These are phyloP conservation scores for Lonicera japonica DNA, from an alignment of 129 eudicot species.

Conservation along the genomic window DNA sequence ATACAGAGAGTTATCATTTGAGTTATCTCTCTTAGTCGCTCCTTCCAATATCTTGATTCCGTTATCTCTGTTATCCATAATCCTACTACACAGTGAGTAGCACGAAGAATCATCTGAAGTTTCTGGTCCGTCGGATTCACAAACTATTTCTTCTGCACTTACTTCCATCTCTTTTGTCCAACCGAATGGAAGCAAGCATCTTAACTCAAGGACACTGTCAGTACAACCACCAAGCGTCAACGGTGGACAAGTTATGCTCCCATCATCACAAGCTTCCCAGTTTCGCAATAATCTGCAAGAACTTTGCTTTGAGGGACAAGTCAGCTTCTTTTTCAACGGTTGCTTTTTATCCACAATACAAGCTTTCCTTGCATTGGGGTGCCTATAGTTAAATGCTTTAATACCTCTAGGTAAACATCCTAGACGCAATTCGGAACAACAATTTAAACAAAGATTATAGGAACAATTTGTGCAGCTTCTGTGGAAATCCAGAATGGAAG, in stretches of 20 bases:
- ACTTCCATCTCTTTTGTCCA: conserved; percentile 70
- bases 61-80: conserved; percentile 22
- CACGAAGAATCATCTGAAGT: too few species aligned
- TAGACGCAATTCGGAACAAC: conserved; percentile 67
- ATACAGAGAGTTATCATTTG: conserved; percentile 41
- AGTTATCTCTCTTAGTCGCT: conserved; percentile 26
- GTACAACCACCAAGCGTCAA: conserved; percentile 74
- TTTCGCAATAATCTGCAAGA: conserved; percentile 24
- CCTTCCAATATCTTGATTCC: conserved; percentile 25
- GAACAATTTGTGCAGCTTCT: conserved; percentile 86
- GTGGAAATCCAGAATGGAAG: conserved; percentile 66
- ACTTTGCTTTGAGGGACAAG: conserved; percentile 1
- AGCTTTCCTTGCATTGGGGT: conserved; percentile 26
- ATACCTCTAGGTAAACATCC: conserved; percentile 29
- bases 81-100: too few species aligned
- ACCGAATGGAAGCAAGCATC: conserved; percentile 41
- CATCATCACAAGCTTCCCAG: conserved; percentile 54
- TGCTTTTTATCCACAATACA: conserved; percentile 14
- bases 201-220: conserved; percentile 47
- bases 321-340: conserved; percentile 13
- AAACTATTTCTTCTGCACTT: conserved; percentile 43
- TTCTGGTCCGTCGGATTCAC: conserved; percentile 30
- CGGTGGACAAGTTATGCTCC: conserved; percentile 68
- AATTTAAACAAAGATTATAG: conserved; percentile 69
- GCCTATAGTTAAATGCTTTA: conserved; percentile 20